phyloP scores from a whole-genome alignment of 2,329 filamentous ascomycete species.

The Phaeosphaeriaceae sp. region DNA sequence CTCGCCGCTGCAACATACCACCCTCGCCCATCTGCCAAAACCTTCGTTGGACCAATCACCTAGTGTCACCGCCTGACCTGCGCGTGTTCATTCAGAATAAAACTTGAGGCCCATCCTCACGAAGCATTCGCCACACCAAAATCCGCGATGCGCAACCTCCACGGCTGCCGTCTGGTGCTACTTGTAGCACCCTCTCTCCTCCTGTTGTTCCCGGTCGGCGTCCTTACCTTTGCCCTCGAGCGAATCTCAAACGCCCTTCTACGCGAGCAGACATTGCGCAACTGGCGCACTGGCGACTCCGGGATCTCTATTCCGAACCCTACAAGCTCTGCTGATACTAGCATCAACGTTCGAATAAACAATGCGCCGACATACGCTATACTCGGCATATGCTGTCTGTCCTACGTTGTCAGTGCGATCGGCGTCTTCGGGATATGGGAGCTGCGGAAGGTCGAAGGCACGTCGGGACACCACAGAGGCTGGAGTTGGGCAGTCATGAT shows the following conservation, averaged over 20 bases:
- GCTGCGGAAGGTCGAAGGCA: conserved; percentile 34
- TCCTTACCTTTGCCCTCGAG: conserved; percentile 33
- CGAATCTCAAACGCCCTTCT: conserved; percentile 30
- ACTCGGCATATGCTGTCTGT: conserved; percentile 24
- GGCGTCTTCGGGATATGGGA: conserved; percentile 37
- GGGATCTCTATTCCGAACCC: not conserved
- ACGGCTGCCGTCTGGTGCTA: conserved; percentile 27
- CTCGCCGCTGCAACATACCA: not conserved
- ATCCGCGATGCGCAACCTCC: conserved; percentile 27
- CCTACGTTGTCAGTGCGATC: conserved; percentile 24
- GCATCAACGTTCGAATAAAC: conserved; percentile 21
- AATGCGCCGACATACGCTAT: conserved; percentile 21
- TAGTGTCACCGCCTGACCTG: not conserved
- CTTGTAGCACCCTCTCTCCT: conserved; percentile 30
- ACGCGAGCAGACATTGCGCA: conserved; percentile 13
- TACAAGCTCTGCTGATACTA: conserved; percentile 7
- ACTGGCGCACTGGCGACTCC: conserved; percentile 2
- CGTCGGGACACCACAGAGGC: conserved; percentile 22
- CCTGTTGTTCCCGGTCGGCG: conserved; percentile 29
- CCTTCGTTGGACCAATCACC: not conserved
- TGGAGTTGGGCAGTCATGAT: conserved; percentile 38
- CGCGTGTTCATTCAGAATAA: not conserved
- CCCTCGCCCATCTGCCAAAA: not conserved
- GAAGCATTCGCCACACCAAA: not conserved
- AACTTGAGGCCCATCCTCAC: not conserved